Conservation (phyloP, 495 filamentous ascomycete species). For the Paragyromitra xinjiangensis region DNA sequence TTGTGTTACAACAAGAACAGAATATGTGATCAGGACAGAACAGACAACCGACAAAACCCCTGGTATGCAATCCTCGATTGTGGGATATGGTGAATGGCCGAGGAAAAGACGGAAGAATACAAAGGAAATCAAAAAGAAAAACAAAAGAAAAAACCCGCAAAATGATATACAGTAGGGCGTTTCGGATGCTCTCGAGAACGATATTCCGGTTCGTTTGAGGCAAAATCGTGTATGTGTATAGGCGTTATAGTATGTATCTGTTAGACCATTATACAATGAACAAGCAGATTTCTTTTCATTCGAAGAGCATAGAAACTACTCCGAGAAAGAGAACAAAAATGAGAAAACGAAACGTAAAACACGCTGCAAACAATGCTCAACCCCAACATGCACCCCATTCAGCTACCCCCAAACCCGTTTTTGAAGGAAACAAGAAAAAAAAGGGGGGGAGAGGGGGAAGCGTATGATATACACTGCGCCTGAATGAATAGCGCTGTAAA, state of each 20-base stretch:
- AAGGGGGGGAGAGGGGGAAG: constrained; percentile 5
- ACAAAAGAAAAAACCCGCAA: constrained; percentile 18
- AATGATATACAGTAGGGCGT: constrained; percentile 43
- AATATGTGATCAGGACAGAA: constrained; percentile 37
- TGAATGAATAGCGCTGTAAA: constrained; percentile 21
- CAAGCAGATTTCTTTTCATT: constrained; percentile 14
- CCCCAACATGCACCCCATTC: constrained; percentile 47
- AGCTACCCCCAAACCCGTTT: constrained; percentile 39
- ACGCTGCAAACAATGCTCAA: constrained; percentile 44
- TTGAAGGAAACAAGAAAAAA: constrained; percentile 25
- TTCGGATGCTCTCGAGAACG: constrained; percentile 30
- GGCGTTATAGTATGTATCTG: constrained; percentile 29
- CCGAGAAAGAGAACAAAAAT: constrained; percentile 30
- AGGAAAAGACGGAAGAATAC: constrained; percentile 32
- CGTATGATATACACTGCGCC: constrained; percentile 44
- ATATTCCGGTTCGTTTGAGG: constrained; percentile 20
- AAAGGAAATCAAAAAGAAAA: constrained; percentile 34
- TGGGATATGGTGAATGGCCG: constrained; percentile 22
- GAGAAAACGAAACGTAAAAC: constrained; percentile 42
- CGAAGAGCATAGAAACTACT: constrained; percentile 41
- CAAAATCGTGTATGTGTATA: constrained; percentile 22
- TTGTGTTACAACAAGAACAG: constrained; percentile 40
- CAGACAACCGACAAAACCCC: constrained; percentile 44
- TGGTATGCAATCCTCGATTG: constrained; percentile 46
- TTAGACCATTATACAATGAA: constrained; percentile 26